Conservation (phyloP, 352 stramenopile genomes). For the Globisporangium paddicum region DNA sequence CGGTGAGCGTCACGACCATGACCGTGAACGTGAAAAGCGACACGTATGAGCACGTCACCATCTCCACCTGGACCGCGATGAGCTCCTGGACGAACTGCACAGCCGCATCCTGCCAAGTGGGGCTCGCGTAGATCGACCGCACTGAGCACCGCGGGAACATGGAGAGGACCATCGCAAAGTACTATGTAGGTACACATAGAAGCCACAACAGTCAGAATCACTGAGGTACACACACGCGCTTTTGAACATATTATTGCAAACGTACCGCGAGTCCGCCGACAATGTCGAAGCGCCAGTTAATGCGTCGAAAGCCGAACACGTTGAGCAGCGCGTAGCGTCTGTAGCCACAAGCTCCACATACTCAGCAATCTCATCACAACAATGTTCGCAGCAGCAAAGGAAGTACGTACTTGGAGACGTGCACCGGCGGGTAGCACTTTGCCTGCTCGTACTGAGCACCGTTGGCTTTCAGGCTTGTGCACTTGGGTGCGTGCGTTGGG, state of each 20-base stretch:
- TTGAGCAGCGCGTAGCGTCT: conserved; percentile 83
- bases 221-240: too few species aligned
- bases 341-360: conserved; percentile 1
- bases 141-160: conserved; percentile 92
- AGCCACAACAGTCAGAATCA: neutral
- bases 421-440: conserved; percentile 75
- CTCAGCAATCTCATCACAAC: neutral
- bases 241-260: neutral
- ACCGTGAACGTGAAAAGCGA: conserved; percentile 52
- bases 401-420: conserved; percentile 57
- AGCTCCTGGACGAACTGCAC: conserved; percentile 51
- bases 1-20: conserved; percentile 56
- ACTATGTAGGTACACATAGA: conserved; percentile 26
- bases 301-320: conserved; percentile 87
- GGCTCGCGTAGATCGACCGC: conserved; percentile 53
- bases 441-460: conserved; percentile 70
- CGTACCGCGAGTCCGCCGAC: conserved; percentile 78
- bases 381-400: neutral
- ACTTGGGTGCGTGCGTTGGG: conserved; percentile 77
- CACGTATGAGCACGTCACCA: conserved; percentile 71
- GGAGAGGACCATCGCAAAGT: conserved; percentile 89
- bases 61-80: conserved; percentile 49
- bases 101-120: conserved; percentile 38
- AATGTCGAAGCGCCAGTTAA: conserved; percentile 93
- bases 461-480: conserved; percentile 53